Conservation (phyloP, 139 green algal genomes). For the Micractinium sp. region DNA sequence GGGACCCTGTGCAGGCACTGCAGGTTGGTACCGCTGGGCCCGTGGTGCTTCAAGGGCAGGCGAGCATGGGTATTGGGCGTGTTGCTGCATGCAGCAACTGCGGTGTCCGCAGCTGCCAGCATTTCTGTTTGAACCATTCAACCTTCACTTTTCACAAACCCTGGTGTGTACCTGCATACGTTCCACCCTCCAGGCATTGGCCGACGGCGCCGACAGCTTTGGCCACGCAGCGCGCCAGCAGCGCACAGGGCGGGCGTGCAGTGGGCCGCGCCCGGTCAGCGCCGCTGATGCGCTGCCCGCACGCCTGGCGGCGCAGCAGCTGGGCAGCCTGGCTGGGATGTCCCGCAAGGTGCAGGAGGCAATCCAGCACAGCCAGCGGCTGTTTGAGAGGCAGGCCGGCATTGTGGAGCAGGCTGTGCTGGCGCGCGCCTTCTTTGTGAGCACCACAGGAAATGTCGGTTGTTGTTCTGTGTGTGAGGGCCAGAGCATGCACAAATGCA, state of each 20-base stretch:
- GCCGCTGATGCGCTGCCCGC: conserved; percentile 80
- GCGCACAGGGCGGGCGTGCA: conserved; percentile 42
- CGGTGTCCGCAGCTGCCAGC: no score
- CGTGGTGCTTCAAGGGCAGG: no score
- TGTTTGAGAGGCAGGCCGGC: conserved; percentile 73
- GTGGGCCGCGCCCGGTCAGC: conserved; percentile 44
- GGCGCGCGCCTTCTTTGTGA: conserved; percentile 40
- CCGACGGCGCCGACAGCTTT: conserved; percentile 27
- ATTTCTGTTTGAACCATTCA: no score
- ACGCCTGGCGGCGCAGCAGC: conserved; percentile 81
- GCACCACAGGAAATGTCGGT: neutral
- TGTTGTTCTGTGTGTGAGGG: no score
- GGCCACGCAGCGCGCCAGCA: conserved; percentile 53
- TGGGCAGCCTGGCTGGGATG: conserved; percentile 83
- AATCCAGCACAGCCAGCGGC: conserved; percentile 79
- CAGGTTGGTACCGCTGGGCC: no score
- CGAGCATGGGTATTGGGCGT: no score
- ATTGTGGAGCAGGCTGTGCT: conserved; percentile 61
- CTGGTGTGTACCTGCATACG: no score
- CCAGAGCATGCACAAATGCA: no score
- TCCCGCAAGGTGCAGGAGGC: conserved; percentile 82
- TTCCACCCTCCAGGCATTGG: conserved; percentile 11
- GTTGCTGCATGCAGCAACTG: no score
- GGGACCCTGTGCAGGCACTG: conserved; percentile 45
- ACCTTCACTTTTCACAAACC: no score